Conservation (phyloP, 208 protist genomes). For the Trypanosoma brucei region DNA sequence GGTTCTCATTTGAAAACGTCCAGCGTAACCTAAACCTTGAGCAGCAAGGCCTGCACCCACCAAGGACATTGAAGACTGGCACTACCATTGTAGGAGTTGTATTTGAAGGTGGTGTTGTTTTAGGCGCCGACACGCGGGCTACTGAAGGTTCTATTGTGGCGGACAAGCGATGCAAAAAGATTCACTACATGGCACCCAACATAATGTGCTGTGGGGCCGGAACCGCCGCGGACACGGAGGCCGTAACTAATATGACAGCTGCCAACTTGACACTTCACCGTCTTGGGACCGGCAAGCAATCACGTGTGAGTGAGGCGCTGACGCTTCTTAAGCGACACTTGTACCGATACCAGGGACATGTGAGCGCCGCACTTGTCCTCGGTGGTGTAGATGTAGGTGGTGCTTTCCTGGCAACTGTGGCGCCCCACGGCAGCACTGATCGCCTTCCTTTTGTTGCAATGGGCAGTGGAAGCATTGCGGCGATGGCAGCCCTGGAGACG, state of each 20-base stretch:
- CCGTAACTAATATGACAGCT: conserved; percentile 91
- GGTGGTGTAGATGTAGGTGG: conserved; percentile 98
- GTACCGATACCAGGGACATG: conserved; percentile 98
- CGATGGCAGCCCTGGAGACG: conserved; percentile 98
- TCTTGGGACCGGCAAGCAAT: conserved; percentile 91
- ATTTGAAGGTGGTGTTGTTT: conserved; percentile 99
- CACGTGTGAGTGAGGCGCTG: conserved; percentile 95
- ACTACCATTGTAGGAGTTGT: conserved; percentile 99
- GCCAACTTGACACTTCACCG: conserved; percentile 95
- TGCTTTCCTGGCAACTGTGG: conserved; percentile 95
- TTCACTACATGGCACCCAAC: conserved; percentile 99
- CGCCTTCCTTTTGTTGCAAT: conserved; percentile 99
- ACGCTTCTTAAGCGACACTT: conserved; percentile 97
- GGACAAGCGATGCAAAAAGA: conserved; percentile 99
- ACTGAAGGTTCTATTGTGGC: conserved; percentile 98
- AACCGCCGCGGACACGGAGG: conserved; percentile 99
- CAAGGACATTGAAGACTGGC: conserved; percentile 97
- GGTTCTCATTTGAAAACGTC: conserved; percentile 93
- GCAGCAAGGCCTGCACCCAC: conserved; percentile 49
- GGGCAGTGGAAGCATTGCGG: conserved; percentile 99
- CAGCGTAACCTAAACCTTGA: conserved; percentile 89
- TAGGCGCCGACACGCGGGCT: conserved; percentile 99
- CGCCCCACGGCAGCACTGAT: conserved; percentile 97
- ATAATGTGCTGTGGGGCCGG: conserved; percentile 99
- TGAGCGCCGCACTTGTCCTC: conserved; percentile 98